phyloP scores from a whole-genome alignment of 2,329 filamentous ascomycete genomes.

The Xylariaceae sp. region DNA sequence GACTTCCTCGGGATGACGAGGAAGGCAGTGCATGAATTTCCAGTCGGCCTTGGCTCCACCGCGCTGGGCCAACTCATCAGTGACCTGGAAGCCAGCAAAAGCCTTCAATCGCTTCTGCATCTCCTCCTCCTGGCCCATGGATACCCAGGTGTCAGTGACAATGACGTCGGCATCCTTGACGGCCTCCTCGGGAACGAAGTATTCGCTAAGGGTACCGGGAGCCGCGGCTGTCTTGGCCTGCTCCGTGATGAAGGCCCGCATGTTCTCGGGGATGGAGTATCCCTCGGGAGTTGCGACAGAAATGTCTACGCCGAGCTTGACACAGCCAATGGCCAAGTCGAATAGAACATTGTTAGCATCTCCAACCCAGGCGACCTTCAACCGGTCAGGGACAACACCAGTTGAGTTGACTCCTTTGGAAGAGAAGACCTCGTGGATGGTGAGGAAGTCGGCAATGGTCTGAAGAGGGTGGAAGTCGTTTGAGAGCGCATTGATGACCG shows the following conservation, averaged over 20 bases:
- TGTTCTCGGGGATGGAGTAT: conserved; percentile 72
- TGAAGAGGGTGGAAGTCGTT: conserved; percentile 92
- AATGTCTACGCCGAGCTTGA: conserved; percentile 83
- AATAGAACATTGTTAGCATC: conserved; percentile 97
- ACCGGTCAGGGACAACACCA: conserved; percentile 64
- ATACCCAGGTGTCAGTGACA: conserved; percentile 97
- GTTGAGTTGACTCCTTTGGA: conserved; percentile 38
- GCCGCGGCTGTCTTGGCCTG: conserved; percentile 52
- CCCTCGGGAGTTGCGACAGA: conserved; percentile 80
- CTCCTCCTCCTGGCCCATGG: conserved; percentile 95
- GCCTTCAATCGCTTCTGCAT: conserved; percentile 68
- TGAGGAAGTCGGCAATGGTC: conserved; percentile 89
- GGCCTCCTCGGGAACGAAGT: conserved; percentile 74
- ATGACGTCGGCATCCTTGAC: conserved; percentile 82
- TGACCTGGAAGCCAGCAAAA: conserved; percentile 90
- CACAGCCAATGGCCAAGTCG: conserved; percentile 80
- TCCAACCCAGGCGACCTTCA: conserved; percentile 94
- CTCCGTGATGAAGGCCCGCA: conserved; percentile 66
- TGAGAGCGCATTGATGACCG: conserved; percentile 82
- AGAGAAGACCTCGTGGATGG: conserved; percentile 70
- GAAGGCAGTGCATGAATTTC: conserved; percentile 99
- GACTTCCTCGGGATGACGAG: conserved; percentile 88
- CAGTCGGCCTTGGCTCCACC: conserved; percentile 83
- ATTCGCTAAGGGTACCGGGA: conserved; percentile 67
- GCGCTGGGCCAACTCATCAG: conserved; percentile 71